A percentile compares a stretch with the other conserved stretches of the same genome.
Evolutionary conservation across 2,329 filamentous ascomycete species (phyloP).

Genomic region (Claviceps maximensis): DNA sequence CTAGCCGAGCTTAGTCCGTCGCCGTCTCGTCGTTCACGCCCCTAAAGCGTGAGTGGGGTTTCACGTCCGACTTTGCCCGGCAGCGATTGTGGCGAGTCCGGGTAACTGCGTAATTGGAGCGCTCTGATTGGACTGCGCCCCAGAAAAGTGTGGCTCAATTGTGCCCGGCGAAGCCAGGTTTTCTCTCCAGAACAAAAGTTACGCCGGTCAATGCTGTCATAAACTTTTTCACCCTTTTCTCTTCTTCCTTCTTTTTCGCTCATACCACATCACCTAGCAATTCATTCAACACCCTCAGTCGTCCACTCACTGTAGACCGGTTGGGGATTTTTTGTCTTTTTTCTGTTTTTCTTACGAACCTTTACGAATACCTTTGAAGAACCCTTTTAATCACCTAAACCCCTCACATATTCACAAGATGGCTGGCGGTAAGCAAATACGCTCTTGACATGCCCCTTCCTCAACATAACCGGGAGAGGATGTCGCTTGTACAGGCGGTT

Average conservation of each 20-base stretch:
- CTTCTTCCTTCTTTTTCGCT: conserved; percentile 13
- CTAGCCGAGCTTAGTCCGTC: conserved; percentile 11
- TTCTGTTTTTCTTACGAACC: no score
- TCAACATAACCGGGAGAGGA: neutral
- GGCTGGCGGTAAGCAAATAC: conserved; percentile 30
- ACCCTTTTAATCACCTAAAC: neutral
- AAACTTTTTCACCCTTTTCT: conserved; percentile 19
- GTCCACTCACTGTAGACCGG: neutral
- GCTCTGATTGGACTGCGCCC: conserved; percentile 23
- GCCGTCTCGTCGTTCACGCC: neutral
- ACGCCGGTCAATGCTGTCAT: conserved; percentile 26
- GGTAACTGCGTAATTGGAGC: conserved; percentile 19
- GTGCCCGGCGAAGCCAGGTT: neutral
- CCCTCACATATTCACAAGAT: conserved; percentile 20
- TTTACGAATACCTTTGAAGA: conserved; percentile 5
- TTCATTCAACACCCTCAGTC: conserved; percentile 5
- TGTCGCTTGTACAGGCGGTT: neutral
- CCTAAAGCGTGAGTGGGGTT: no score
- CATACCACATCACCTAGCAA: conserved; percentile 6
- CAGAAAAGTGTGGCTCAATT: conserved; percentile 21
- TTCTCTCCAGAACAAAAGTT: neutral
- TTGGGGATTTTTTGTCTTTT: conserved; percentile 5
- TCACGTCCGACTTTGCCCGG: conserved; percentile 23
- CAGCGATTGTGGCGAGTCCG: conserved; percentile 7
- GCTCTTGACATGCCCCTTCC: neutral